Evolutionary conservation across 345 rosid genomes (phyloP), one percentile per base, ranked within the genome.

Genomic region (Populus tremula): DNA sequence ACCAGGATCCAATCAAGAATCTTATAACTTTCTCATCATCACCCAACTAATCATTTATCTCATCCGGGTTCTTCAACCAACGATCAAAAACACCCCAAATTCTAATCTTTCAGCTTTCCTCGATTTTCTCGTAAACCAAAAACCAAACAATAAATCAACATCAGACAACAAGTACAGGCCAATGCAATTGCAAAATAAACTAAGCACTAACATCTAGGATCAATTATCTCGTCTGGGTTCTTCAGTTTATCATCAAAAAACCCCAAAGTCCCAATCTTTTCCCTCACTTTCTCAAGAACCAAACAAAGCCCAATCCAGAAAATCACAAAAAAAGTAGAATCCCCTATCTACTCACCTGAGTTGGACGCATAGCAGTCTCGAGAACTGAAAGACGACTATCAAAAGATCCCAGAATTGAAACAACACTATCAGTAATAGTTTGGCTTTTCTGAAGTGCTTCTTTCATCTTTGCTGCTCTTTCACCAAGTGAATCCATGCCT

Each of bases 281-380:
- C 29, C 35, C 8, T 21, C 16, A 61, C 27, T 50, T 35, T 53
- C 38, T 25, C 47, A 20, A 62, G 67, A 77, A 71, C n/a, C 50
- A 33, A 64, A 49, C 70, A 27, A 49, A 38, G 70, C 27, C 21
- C 39, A 11, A 69, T 25, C 70, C 35, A 45, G 3, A 39, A 17
- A 13, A 43, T 43, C 47, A 53, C 29, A 72, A 47, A 16, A 56
- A 64, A 25, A 7, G 41, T 35, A 72, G 36, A 2, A 31, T 29
- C 9, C 54, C 14, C 13, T 43, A 6, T 59, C 31, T 10, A 56
- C 5, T 35, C 17, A 96, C 99, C 98, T 96, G 99, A 83, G 98
- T 93, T 3, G 99, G 98, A 73, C 99, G 97, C 99, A 96, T 93
- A 85, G 99, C 99, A 59, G 99, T 88, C 82, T 96, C 99, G 8